Conservation (phyloP, 306 rosid genomes). For the Prinsepia uniflora region DNA sequence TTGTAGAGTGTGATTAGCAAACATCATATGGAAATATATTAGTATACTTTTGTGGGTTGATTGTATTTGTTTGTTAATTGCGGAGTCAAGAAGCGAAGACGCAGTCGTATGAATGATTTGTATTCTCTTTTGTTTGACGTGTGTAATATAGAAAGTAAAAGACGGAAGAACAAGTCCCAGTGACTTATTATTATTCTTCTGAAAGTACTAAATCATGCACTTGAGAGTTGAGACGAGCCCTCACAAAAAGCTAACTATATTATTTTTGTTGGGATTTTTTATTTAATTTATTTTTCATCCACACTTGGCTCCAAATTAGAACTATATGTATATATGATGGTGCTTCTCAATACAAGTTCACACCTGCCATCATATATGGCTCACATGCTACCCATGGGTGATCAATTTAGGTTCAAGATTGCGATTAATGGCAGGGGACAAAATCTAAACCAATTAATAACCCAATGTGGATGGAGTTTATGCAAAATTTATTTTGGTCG, state of each 20-base stretch:
- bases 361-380: slow-evolving; percentile 27
- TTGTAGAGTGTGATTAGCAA: slow-evolving; percentile 14
- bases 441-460: slow-evolving; percentile 12
- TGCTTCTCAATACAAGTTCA: slow-evolving; percentile 44
- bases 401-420: slow-evolving; percentile 14
- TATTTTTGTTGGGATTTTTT: slow-evolving; percentile 43
- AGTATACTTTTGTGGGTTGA: slow-evolving; percentile 9
- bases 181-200: slow-evolving; percentile 18
- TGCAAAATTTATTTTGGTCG: neutral
- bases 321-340: slow-evolving; percentile 16
- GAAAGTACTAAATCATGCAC: slow-evolving; percentile 44
- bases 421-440: slow-evolving; percentile 11
- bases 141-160: slow-evolving; percentile 36
- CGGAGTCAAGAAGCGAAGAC: slow-evolving; percentile 70
- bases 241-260: slow-evolving; percentile 30
- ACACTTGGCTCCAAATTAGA: slow-evolving; percentile 34
- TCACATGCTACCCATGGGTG: slow-evolving; percentile 15
- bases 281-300: neutral
- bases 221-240: neutral
- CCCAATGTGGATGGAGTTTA: neutral
- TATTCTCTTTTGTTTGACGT: slow-evolving; percentile 6
- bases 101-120: slow-evolving; percentile 41
- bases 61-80: slow-evolving; percentile 37
- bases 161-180: slow-evolving; percentile 14
- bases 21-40: slow-evolving; percentile 9